Base-by-base conservation (phyloP, 441 rosid species). In the Arabidopsis hybrid region DNA sequence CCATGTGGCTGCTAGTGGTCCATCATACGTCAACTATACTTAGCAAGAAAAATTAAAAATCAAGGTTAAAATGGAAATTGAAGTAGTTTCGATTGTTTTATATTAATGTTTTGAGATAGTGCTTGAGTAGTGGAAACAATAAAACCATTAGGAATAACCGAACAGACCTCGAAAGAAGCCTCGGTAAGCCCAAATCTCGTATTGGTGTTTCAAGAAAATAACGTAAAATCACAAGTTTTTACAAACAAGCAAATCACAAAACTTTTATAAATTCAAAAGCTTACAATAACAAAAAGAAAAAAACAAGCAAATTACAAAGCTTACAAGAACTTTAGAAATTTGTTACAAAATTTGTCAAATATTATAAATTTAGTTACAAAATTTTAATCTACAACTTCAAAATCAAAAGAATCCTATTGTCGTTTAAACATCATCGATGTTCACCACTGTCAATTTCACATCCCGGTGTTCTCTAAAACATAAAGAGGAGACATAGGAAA, bases 1-100 rank as follows among this genome's bases (percentile, higher is more conserved):
- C 70, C 81, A 72, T 72, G 60, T 78, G 81, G 70, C 17, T 35
- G 42, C 65, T 32, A 53, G 77, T 77, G 80, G 74, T 72, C 81
- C 81, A 72, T 67, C 59, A 13, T 59, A 38, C 46, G 32, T 53
- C 47, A 8, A 51, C 32, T 29, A 18, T 38, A 17, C 6, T 26
- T 49, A 21, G 32, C 8, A 42, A 34, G 3, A 31, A 52, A 40
- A 2, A 38, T 38, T 38, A 4, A n/a, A 38, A n/a, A 2, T 14
- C 42, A 60, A 43, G 32, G 4, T 31, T 29, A 2, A 45, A 43
- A 45, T 4, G 13, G 35, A 17, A 2, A n/a, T 4, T 10, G 18
- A 63, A 69, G 43, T 0, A 47, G 35, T 36, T 70, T 49, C 2
- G 5, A 70, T 7, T 14, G 6, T 40, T 51, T 35, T 58, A 35